Evolutionary conservation across 768 basidiomycete genomes (phyloP).

Genomic region (Goffeauzyma gilvescens): DNA sequence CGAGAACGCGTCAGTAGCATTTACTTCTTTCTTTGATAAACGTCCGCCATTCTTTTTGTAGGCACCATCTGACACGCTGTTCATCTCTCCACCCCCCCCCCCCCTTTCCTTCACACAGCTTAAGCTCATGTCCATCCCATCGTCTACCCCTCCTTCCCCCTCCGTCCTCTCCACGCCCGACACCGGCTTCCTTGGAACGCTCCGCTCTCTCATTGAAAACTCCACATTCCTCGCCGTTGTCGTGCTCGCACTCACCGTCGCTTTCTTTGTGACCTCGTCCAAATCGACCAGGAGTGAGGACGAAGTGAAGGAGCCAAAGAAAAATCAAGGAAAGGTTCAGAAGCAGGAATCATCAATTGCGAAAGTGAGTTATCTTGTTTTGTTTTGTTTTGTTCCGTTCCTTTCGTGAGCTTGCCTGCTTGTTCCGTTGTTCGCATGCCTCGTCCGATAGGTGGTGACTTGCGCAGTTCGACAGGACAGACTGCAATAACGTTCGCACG

Average conservation of each 20-base stretch:
- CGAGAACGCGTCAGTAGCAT: no score
- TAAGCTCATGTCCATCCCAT: no score
- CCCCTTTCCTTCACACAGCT: no score
- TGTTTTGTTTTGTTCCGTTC: background rate
- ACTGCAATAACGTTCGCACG: background rate
- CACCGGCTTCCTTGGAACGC: background rate
- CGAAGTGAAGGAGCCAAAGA: background rate
- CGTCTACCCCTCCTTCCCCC: no score
- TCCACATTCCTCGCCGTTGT: constrained; percentile 2
- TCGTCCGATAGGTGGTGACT: background rate
- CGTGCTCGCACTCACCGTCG: background rate
- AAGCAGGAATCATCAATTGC: background rate
- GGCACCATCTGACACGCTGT: no score
- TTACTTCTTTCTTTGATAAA: no score
- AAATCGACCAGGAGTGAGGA: constrained; percentile 2
- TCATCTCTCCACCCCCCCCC: no score
- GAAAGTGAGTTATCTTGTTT: background rate
- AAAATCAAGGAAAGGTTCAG: constrained; percentile 3
- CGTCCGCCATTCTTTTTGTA: no score
- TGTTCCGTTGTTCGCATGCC: background rate
- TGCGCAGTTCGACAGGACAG: background rate
- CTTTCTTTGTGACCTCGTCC: background rate
- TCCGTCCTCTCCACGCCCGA: no score
- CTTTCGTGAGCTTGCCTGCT: background rate
- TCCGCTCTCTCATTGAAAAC: background rate